These are phyloP conservation scores for Fusarium odoratissimum DNA, from an alignment of 2,329 filamentous ascomycete genomes.

Conservation along the genomic window DNA sequence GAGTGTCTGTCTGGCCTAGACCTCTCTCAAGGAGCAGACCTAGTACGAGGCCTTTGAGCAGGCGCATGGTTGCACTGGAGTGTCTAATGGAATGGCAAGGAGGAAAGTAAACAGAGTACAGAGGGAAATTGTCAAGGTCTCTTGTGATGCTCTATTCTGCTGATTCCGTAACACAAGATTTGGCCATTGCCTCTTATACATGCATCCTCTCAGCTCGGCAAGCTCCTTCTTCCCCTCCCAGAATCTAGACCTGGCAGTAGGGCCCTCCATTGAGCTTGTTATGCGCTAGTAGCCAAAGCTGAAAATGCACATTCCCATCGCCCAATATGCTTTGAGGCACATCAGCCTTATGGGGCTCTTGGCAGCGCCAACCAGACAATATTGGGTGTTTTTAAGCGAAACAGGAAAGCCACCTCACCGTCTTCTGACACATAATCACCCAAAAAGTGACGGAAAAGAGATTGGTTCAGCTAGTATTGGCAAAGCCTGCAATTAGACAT, in stretches of 20 bases:
- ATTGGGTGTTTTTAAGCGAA: background rate
- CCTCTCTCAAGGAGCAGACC: background rate
- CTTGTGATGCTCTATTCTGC: background rate
- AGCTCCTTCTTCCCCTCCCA: background rate
- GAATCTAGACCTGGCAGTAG: background rate
- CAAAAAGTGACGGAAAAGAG: background rate
- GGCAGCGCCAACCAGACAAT: background rate
- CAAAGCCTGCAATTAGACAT: background rate
- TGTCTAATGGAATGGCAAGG: too few relatives aligned
- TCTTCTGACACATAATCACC: background rate
- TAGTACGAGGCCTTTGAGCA: constrained; percentile 4
- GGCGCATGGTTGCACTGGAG: background rate
- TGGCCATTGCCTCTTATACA: background rate
- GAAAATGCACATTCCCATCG: background rate
- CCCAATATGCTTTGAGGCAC: background rate
- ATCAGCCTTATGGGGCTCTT: constrained; percentile 13
- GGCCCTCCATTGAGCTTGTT: background rate
- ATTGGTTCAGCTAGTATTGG: background rate
- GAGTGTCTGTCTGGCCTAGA: background rate
- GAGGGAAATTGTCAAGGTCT: too few relatives aligned
- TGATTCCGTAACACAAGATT: background rate
- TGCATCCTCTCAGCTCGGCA: background rate
- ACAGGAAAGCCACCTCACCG: background rate
- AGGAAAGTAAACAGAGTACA: too few relatives aligned
- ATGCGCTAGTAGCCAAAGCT: constrained; percentile 5